Evolutionary conservation across 1,284 basidiomycete genomes (phyloP).

Genomic region (Cryptococcus hybrid): DNA sequence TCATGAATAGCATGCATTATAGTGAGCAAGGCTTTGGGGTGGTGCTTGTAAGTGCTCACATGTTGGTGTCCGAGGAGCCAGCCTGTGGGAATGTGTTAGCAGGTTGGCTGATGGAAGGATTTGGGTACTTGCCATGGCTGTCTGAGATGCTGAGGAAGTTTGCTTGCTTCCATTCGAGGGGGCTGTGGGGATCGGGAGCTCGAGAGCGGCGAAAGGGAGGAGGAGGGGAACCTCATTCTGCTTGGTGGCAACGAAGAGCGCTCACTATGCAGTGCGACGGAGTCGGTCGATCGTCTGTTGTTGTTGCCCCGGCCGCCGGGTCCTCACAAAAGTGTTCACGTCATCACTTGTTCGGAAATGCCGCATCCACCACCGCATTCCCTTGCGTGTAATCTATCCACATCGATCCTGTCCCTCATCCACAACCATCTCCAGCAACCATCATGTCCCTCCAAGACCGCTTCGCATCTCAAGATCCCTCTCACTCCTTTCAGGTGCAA

Average conservation of each 20-base stretch:
- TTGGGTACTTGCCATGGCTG: conserved; percentile 40
- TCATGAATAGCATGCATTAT: conserved; percentile 5
- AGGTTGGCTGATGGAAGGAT: not conserved
- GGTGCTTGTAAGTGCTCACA: conserved; percentile 23
- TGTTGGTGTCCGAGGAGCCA: conserved; percentile 50
- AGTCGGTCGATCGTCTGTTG: not conserved
- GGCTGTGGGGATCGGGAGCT: conserved; percentile 38
- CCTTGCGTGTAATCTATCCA: not conserved
- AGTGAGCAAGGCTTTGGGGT: too few relatives aligned
- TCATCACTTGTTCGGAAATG: too few relatives aligned
- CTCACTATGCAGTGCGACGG: too few relatives aligned
- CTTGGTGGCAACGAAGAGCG: too few relatives aligned
- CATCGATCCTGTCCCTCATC: not conserved
- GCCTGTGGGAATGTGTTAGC: conserved; percentile 20
- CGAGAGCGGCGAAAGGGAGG: not conserved
- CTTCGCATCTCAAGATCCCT: conserved; percentile 31
- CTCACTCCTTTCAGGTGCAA: conserved; percentile 28
- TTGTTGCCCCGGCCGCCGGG: not conserved
- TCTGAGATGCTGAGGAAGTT: conserved; percentile 50
- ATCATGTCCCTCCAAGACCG: conserved; percentile 37
- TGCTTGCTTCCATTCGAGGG: conserved; percentile 46
- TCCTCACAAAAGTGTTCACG: too few relatives aligned
- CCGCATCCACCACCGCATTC: too few relatives aligned
- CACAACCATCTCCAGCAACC: not conserved
- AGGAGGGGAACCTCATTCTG: not conserved